Evolutionary conservation across 345 rosid species (phyloP).

Genomic region (Eucalyptus cladocalyx): DNA sequence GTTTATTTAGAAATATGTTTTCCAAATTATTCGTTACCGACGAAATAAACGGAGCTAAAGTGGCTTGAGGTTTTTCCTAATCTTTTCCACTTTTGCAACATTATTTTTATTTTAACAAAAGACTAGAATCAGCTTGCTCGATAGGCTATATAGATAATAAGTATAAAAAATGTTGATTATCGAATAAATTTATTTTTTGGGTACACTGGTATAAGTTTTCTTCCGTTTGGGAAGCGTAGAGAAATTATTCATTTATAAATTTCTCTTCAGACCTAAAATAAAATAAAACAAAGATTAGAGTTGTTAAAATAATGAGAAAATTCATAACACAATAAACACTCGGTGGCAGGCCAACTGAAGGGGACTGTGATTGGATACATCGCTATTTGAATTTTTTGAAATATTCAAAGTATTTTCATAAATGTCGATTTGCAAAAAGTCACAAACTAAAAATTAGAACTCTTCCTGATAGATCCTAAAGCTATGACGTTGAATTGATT

Average conservation of each 20-base stretch:
- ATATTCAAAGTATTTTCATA: accelerated
- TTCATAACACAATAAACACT: not conserved
- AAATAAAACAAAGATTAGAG: not conserved
- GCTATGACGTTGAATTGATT: not conserved
- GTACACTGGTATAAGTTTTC: not conserved
- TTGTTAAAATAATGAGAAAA: accelerated
- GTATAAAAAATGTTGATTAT: not conserved
- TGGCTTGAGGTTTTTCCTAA: not conserved
- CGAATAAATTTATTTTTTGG: not conserved
- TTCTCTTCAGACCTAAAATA: not conserved
- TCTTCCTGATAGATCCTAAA: not conserved
- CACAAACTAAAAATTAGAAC: not conserved
- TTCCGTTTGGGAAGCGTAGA: not conserved
- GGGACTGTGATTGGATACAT: not conserved
- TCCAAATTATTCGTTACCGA: not conserved
- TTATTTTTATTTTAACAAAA: not conserved
- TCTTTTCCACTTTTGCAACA: not conserved
- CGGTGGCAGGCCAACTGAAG: accelerated
- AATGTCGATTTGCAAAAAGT: not conserved
- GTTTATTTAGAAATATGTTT: not conserved
- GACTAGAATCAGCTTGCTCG: not conserved
- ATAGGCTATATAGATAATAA: accelerated
- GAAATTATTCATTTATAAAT: not conserved
- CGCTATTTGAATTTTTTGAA: not conserved
- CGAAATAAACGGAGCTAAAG: accelerated